Base-by-base conservation (phyloP, 2,329 filamentous ascomycete species). In the Chaetomium sp. region DNA sequence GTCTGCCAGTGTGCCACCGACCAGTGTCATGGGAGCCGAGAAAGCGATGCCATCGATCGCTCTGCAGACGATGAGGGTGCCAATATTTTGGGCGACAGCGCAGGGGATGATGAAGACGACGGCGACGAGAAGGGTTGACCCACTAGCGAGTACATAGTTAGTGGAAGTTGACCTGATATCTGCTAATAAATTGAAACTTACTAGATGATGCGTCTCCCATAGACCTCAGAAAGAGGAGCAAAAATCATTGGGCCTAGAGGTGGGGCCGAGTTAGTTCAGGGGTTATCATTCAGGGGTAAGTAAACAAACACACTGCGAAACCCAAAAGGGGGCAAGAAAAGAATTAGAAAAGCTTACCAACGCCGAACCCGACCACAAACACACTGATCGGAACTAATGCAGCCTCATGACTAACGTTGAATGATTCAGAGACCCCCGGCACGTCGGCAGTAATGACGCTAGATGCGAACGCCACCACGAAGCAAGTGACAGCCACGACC, bases 1-100 rank as follows among this genome's bases (percentile, higher is more conserved):
- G 72, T 95, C 89, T 9, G 89, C 87, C 5, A 95, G 72, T 0
- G 88, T 92, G 7, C 89, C 89, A 44, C 89, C 89, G 7, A 91
- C 89, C 1, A 94, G 77, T 0, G 89, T 92, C 86, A 95, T 92
- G 2, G 89, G 89, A 0, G 89, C 89, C 9, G 86, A 91, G 68
- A 92, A 92, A 5, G 87, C 87, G 54, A 94, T 89, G 46, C 89
- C 89, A 59, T 90, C 89, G 57, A 95, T 88, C 46, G 84, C 76
- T 59, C 89, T 82, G 67, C 85, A 89, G 33, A 89, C 84, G 5
- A 95, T 75, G 6, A 95, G 78, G 0, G 89, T 94, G 27, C 72
- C 79, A 35, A 91, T 88, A 62, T 92, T 94, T 63, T 85, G 76
- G 4, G 89, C 76, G 0, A 92, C 81, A 1, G 89, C 89, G 60